Evolutionary conservation across 306 rosid genomes (phyloP).

Genomic region (Corylus avellana): DNA sequence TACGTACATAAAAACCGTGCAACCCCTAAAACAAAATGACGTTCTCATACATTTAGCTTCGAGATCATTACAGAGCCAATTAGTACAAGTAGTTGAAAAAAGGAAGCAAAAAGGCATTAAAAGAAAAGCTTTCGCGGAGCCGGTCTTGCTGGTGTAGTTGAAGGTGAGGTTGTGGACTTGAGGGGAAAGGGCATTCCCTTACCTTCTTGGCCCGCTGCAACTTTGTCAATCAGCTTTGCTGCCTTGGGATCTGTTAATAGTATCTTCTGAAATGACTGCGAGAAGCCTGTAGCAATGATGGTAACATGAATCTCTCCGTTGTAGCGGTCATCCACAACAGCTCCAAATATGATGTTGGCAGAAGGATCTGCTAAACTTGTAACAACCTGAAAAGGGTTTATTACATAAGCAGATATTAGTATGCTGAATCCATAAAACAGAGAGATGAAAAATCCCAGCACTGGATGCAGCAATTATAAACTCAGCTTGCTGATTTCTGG

Average conservation of each 20-base stretch:
- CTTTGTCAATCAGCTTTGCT: constrained; percentile 63
- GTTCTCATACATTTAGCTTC: constrained; percentile 36
- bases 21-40: neutral
- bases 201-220: constrained; percentile 61
- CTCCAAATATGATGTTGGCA: constrained; percentile 93
- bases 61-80: constrained; percentile 41
- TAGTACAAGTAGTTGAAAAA: constrained; percentile 11
- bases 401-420: constrained; percentile 7
- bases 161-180: constrained; percentile 41
- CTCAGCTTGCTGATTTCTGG: constrained; percentile 5
- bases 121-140: constrained; percentile 73
- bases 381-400: constrained; percentile 61
- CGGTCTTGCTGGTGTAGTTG: constrained; percentile 54
- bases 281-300: constrained; percentile 89
- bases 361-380: constrained; percentile 98
- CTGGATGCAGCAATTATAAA: neutral
- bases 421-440: neutral
- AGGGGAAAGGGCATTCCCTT: constrained; percentile 55
- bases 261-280: constrained; percentile 88
- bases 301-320: constrained; percentile 93
- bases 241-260: constrained; percentile 88
- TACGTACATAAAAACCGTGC: neutral
- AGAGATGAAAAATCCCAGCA: neutral
- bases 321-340: constrained; percentile 94
- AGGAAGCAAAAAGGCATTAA: constrained; percentile 22